Base-by-base conservation (phyloP, 1,284 basidiomycete genomes). In the Apiotrichum brassicae region DNA sequence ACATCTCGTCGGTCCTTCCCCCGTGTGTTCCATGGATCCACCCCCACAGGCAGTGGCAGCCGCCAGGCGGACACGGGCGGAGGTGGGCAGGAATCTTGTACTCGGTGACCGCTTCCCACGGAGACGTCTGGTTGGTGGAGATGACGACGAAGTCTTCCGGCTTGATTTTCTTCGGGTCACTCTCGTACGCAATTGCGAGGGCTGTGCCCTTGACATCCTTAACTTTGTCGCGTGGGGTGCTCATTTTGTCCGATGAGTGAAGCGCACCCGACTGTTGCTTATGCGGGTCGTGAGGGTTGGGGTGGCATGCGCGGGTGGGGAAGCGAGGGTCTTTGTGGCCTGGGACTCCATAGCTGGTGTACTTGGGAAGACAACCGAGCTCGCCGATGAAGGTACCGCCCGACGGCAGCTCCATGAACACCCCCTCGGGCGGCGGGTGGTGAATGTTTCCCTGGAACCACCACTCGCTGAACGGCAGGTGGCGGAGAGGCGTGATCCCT, bases 91-190 rank as follows among this genome's bases (percentile, higher is more conserved):
- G 85, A 20, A 87, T 68, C 45, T 77, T 60, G 61, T 85, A 87
- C 43, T 78, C 76, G 16, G 82, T 85, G 20, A 64, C 51, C 22
- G 81, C 76, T 37, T 73, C 73, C 82, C 82, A 87, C 0, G 85
- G 83, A 56, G 84, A 85, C 0, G 79, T 81, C 26, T 84, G 81
- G 66, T 86, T 86, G 25, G 84, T 77, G 52, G 79, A 82, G 71
- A 87, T 86, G n/a, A 87, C 72, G 5, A 77, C 76, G 56, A 87
- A 82, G 68, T 86, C 83, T 37, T 78, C 78, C 0, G 83, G 84
- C 59, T 79, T 65, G 13, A 86, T 76, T 0, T 75, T 59, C 1
- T 64, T 69, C 8, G 74, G 76, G 59, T 86, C 76, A 49, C 61
- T 58, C 63, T 84, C 81, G 75, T 87, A 86, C 6, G 82, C 79